Evolutionary conservation across 208 protist genomes (phyloP), one percentile per base, ranked within the genome.

Genomic region (Leishmania lainsoni): DNA sequence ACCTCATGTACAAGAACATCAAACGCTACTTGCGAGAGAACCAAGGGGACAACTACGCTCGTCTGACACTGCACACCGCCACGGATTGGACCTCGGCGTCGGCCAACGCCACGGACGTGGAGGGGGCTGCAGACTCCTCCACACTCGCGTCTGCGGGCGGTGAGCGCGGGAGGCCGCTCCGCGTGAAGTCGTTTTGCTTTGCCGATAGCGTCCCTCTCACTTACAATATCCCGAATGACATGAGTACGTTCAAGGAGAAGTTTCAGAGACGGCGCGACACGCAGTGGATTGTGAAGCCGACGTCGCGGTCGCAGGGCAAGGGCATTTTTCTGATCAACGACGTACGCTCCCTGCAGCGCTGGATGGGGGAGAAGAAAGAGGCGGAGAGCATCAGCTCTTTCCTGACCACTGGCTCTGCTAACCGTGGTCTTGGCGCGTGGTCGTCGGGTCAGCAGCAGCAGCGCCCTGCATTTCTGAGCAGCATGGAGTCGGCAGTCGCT

Each of bases 1-100:
- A 99, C 83, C 85, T 98, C 72, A 98, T 99, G 94, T 98, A 99
- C 78, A 98, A 98, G 83, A 99, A 99, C 89, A 95, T 99, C 69
- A 98, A 98, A 81, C 86, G 93, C 66, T 98, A 98, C 79, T 81
- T 93, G 56, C 83, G 89, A 20, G 91, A 94, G 79, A 75, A 76
- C 52, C 78, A 86, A 48, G 71, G 75, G 32, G 83, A 83, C 45
- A 80, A 80, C 78, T 84, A 86, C 73, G 85, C 86, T 32, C 32
- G 51, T 26, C 76, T 93, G 70, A 85, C 81, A 45, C 85, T 92
- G 69, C 54, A 82, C 26, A 89, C 81, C 39, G 88, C 88, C 14
- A 81, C 73, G 22, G 85, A 94, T 77, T 92, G 90, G 88, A 78
- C 77, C 1, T 73, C 86, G 0, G 89, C 89, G 0, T 86, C 85